Evolutionary conservation across 495 filamentous ascomycete species (phyloP).

Genomic region (Penicillium paradoxum): DNA sequence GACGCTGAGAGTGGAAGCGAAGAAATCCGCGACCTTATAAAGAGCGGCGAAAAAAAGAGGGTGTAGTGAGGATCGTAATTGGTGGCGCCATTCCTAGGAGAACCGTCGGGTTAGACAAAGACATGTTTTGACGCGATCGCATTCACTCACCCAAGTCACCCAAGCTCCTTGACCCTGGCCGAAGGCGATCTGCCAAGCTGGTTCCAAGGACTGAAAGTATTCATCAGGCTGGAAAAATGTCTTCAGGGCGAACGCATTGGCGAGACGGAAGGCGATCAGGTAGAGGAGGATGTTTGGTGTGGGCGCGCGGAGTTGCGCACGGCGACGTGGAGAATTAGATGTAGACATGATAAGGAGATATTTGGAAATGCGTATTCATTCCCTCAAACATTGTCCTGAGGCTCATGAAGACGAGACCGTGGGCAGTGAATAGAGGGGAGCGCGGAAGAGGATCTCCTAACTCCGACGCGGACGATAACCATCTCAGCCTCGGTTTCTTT

Average conservation of each 20-base stretch:
- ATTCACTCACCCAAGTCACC: constrained; percentile 82
- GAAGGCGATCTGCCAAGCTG: constrained; percentile 88
- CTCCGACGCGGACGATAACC: neutral
- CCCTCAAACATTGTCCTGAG: neutral
- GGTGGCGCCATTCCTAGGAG: constrained; percentile 83
- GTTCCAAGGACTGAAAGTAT: constrained; percentile 93
- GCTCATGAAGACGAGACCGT: neutral
- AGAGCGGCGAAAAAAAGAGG: constrained; percentile 75
- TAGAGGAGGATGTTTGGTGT: constrained; percentile 47
- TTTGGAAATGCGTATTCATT: neutral
- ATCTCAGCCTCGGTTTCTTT: neutral
- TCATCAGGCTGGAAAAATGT: constrained; percentile 99
- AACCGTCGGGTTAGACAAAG: constrained; percentile 5
- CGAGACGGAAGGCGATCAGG: constrained; percentile 70
- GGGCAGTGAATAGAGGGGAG: neutral
- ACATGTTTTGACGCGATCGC: constrained; percentile 4
- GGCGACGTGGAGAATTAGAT: constrained; percentile 14
- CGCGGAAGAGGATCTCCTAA: neutral
- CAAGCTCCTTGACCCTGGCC: constrained; percentile 72
- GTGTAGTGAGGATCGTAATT: constrained; percentile 88
- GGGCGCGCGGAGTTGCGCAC: constrained; percentile 15
- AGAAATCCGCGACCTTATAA: constrained; percentile 57
- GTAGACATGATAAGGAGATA: constrained; percentile 10
- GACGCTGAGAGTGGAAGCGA: constrained; percentile 47
- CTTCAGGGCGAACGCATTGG: constrained; percentile 75